Evolutionary conservation across 345 rosid genomes (phyloP).

Genomic region (Adansonia digitata): DNA sequence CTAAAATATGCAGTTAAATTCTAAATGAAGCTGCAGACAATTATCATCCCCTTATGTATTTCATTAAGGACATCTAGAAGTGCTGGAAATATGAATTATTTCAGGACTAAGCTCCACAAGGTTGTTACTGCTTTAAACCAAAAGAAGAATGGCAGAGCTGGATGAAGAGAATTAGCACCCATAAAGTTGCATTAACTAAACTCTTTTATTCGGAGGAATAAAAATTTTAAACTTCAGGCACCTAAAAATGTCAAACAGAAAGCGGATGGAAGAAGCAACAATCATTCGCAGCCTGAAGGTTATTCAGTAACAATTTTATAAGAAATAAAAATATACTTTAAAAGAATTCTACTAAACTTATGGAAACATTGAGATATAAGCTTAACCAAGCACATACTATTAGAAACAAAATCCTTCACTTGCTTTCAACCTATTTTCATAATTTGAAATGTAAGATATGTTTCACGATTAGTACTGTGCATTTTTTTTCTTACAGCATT

Average conservation of each 20-base stretch:
- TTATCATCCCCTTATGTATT: neutral
- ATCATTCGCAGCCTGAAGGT: neutral
- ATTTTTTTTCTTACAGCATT: neutral
- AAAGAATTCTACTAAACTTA: neutral
- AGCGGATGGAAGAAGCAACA: too few relatives aligned
- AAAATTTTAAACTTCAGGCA: neutral
- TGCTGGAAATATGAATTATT: neutral
- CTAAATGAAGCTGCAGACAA: neutral
- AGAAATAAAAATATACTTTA: neutral
- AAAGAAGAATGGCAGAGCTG: neutral
- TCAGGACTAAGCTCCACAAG: neutral
- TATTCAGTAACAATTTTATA: neutral
- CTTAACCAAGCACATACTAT: neutral
- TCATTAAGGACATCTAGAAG: neutral
- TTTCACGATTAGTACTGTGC: neutral
- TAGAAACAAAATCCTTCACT: neutral
- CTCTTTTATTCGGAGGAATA: neutral
- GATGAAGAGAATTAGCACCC: neutral
- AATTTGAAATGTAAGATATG: neutral
- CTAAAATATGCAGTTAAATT: neutral
- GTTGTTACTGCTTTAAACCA: neutral
- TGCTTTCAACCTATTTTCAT: slow-evolving; percentile 2
- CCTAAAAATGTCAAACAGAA: neutral
- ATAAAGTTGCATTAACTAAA: neutral
- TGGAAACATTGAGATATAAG: neutral